A percentile compares a stretch with the other conserved stretches of the same genome.
Conservation (phyloP, 306 rosid genomes). For the Senna tora region DNA sequence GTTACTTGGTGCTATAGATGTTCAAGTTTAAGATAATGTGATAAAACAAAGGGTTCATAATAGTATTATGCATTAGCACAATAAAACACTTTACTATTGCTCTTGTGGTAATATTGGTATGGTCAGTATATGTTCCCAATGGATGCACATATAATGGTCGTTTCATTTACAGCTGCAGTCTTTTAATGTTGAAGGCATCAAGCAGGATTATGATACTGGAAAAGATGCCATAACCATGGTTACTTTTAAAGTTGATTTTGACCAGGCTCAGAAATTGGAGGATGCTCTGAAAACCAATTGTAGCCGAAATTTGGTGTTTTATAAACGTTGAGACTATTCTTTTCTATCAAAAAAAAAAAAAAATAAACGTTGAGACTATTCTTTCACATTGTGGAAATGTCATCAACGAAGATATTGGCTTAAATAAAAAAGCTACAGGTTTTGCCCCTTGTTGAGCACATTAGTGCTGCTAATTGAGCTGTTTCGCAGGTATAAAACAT, state of each 20-base stretch:
- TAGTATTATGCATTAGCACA: too few relatives aligned
- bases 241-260: conserved; percentile 82
- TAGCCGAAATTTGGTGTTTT: conserved; percentile 73
- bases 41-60: too few relatives aligned
- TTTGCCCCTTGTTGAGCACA: background rate
- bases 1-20: conserved; percentile 17
- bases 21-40: background rate
- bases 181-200: conserved; percentile 72
- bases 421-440: conserved; percentile 28
- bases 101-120: background rate
- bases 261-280: conserved; percentile 78
- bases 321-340: conserved; percentile 50
- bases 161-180: conserved; percentile 64
- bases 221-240: conserved; percentile 80
- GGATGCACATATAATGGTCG: background rate
- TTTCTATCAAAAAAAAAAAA: too few relatives aligned
- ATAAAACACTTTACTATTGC: background rate
- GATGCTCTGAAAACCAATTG: conserved; percentile 77
- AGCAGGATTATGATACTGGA: conserved; percentile 87
- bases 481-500: conserved; percentile 20
- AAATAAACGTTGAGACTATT: conserved; percentile 52
- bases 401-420: conserved; percentile 22
- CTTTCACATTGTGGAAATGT: conserved; percentile 33
- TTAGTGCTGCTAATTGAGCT: conserved; percentile 3
- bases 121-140: background rate